These are phyloP conservation scores for Leishmania mexicana DNA, from an alignment of 208 protist genomes.

Conservation along the genomic window DNA sequence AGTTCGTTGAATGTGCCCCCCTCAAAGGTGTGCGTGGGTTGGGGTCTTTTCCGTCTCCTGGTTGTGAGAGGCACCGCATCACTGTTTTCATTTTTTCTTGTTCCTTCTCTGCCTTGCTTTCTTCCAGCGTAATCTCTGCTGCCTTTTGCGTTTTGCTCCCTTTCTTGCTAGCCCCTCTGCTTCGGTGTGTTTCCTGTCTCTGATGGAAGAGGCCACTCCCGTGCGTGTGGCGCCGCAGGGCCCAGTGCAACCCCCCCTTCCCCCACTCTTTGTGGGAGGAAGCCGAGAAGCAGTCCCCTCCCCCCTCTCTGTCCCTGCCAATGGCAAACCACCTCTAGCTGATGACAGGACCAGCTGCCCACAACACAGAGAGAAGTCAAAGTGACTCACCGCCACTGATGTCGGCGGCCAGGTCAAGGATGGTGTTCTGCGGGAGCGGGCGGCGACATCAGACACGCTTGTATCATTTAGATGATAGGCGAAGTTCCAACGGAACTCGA, in stretches of 20 bases:
- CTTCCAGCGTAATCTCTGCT: neutral
- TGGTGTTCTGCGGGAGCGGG: neutral
- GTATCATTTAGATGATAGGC: neutral
- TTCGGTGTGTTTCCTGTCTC: neutral
- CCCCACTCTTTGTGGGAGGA: neutral
- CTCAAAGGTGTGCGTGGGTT: neutral
- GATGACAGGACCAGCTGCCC: neutral
- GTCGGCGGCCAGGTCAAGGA: neutral
- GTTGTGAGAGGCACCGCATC: neutral
- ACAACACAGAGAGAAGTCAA: too few species aligned
- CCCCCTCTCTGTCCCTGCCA: neutral
- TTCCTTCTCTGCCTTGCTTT: neutral
- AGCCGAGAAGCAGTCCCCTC: neutral
- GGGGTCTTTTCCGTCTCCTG: neutral
- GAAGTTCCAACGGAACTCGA: neutral
- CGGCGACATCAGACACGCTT: neutral
- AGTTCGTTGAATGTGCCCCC: neutral
- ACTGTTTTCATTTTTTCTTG: neutral
- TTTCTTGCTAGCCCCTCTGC: neutral
- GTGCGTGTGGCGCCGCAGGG: neutral
- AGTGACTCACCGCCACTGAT: neutral
- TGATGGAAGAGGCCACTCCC: neutral
- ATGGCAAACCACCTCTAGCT: neutral
- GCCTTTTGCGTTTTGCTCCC: neutral
- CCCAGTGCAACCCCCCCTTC: neutral